A percentile compares a stretch with the other conserved stretches of the same genome.
phyloP scores from a whole-genome alignment of 176 grass and related monocot species.

The Ensete glaucum region DNA sequence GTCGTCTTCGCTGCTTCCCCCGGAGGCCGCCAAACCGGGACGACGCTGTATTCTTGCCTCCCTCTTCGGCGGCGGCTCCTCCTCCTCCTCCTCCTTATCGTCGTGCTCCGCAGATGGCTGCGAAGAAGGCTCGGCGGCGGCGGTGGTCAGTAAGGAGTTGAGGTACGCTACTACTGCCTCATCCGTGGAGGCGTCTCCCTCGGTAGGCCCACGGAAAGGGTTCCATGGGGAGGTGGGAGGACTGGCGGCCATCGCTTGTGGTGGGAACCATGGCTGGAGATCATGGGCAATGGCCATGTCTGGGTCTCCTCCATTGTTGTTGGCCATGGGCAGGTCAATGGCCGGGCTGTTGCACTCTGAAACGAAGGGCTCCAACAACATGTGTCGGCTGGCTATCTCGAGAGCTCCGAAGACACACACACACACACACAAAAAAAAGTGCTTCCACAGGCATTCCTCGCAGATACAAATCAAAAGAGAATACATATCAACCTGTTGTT shows the following conservation, averaged over 20 bases:
- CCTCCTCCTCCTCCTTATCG: constrained; percentile 11
- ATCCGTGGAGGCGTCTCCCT: no score
- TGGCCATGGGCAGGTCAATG: background rate
- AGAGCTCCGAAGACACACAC: no score
- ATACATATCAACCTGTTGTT: no score
- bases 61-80: background rate
- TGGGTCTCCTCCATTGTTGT: background rate
- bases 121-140: background rate
- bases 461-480: no score
- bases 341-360: background rate
- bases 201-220: background rate
- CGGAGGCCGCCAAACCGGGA: constrained; percentile 44
- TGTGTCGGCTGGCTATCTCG: no score
- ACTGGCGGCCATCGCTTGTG: no score
- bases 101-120: constrained; percentile 16
- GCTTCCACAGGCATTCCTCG: no score
- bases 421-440: no score
- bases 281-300: background rate
- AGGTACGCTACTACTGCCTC: background rate
- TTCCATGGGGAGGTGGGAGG: background rate
- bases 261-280: background rate
- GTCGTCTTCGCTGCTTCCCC: constrained; percentile 43
- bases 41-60: background rate
- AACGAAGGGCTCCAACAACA: background rate
- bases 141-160: background rate